These are phyloP conservation scores for Cyclotella cryptica DNA, from an alignment of 108 stramenopile genomes.

Conservation along the genomic window DNA sequence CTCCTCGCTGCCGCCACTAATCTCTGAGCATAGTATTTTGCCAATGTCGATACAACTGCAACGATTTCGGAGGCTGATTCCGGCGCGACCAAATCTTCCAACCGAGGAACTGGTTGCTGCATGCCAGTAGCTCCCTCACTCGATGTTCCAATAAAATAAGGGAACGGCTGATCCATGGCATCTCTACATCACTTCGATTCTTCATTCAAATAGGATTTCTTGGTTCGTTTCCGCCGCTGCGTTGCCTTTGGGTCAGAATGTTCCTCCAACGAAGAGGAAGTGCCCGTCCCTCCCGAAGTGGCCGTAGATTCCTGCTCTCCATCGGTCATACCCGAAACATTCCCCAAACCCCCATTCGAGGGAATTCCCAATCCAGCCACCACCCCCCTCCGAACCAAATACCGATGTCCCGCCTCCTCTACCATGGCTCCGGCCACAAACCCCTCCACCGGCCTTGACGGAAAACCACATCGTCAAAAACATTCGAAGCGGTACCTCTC, in stretches of 20 bases:
- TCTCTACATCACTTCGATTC: slow-evolving; percentile 45
- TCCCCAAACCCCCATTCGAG: not conserved
- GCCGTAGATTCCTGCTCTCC: not conserved
- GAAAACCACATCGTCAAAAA: slow-evolving; percentile 55
- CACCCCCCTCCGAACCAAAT: slow-evolving; percentile 22
- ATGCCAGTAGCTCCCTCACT: not conserved
- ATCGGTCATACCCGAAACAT: not conserved
- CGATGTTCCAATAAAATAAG: not conserved
- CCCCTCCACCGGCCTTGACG: slow-evolving; percentile 37
- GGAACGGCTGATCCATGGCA: slow-evolving; percentile 49
- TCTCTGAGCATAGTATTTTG: slow-evolving; percentile 84
- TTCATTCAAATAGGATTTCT: slow-evolving; percentile 36
- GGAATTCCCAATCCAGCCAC: slow-evolving; percentile 32
- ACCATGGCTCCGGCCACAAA: slow-evolving; percentile 49
- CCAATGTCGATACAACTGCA: slow-evolving; percentile 73
- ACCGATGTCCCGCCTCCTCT: slow-evolving; percentile 35
- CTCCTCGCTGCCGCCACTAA: slow-evolving; percentile 71
- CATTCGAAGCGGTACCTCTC: slow-evolving; percentile 55
- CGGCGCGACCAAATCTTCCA: slow-evolving; percentile 74
- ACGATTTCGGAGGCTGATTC: slow-evolving; percentile 71
- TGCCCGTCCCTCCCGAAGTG: slow-evolving; percentile 19
- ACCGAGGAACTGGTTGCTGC: slow-evolving; percentile 12
- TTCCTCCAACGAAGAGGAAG: slow-evolving; percentile 7
- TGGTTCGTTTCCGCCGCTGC: slow-evolving; percentile 36
- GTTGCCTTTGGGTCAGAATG: slow-evolving; percentile 19